These are phyloP conservation scores for Elsinoe batatas DNA, from an alignment of 2,329 filamentous ascomycete species.

Conservation along the genomic window DNA sequence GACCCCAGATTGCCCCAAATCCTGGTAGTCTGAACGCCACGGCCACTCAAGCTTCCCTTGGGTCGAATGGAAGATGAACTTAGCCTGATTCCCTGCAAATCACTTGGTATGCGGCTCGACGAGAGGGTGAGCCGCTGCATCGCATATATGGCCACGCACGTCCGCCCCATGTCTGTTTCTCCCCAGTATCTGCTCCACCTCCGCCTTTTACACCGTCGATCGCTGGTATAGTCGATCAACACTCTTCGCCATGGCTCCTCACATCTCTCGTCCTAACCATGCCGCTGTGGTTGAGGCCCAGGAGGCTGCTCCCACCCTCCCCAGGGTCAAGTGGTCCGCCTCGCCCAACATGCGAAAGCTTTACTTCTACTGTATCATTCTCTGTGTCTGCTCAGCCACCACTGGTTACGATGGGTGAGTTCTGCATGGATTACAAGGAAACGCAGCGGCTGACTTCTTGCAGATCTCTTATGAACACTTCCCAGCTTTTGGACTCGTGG, in stretches of 20 bases:
- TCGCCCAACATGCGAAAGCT: constrained; percentile 24
- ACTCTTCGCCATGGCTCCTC: neutral
- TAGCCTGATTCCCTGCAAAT: neutral
- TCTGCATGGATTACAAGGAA: neutral
- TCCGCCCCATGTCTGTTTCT: neutral
- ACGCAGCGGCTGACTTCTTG: neutral
- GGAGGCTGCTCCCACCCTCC: constrained; percentile 16
- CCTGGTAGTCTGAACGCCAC: neutral
- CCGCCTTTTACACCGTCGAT: neutral
- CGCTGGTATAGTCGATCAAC: neutral
- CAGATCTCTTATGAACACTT: constrained; percentile 40
- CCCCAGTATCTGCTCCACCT: neutral
- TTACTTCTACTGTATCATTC: constrained; percentile 27
- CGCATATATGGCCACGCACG: neutral
- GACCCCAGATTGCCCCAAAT: neutral
- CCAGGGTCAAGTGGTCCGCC: constrained; percentile 27
- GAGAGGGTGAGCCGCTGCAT: neutral
- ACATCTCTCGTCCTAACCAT: neutral
- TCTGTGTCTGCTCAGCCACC: constrained; percentile 29
- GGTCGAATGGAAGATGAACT: neutral
- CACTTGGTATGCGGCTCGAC: neutral
- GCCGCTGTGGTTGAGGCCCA: neutral
- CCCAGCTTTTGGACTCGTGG: constrained; percentile 40
- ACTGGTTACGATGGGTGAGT: constrained; percentile 37
- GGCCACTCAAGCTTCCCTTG: neutral